Conservation (phyloP, 306 rosid genomes). For the peach (Prunus persica) region DNA sequence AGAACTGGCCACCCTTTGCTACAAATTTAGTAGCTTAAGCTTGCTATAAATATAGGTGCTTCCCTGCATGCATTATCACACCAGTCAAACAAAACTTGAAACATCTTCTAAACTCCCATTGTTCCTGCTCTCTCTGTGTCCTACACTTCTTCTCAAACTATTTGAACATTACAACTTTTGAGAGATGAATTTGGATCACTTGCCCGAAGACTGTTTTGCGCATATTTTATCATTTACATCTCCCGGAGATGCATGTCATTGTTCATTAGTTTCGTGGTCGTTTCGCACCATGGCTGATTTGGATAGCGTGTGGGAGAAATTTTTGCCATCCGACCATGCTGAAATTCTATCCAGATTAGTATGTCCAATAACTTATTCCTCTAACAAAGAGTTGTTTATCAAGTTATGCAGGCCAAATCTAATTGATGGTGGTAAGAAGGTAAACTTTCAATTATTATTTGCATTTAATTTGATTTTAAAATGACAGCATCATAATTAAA, state of each 20-base stretch:
- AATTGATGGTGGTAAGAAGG: slow-evolving; percentile 50
- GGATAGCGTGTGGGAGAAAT: slow-evolving; percentile 43
- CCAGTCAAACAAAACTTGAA: background rate
- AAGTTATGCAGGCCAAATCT: slow-evolving; percentile 46
- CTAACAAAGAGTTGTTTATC: slow-evolving; percentile 47
- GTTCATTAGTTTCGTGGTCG: slow-evolving; percentile 22
- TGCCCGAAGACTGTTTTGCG: slow-evolving; percentile 56
- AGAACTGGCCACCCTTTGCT: background rate
- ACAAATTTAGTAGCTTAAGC: background rate
- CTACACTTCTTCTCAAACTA: background rate
- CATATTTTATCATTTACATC: slow-evolving; percentile 49
- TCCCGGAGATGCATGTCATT: slow-evolving; percentile 45
- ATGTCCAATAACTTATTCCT: slow-evolving; percentile 29
- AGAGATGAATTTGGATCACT: slow-evolving; percentile 29
- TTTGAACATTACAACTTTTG: background rate
- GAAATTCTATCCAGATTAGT: slow-evolving; percentile 43
- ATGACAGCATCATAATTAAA: background rate
- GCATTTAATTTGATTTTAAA: background rate
- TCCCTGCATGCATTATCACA: background rate
- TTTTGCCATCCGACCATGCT: slow-evolving; percentile 41
- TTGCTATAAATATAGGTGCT: background rate
- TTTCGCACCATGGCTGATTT: slow-evolving; percentile 39
- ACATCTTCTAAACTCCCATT: no score
- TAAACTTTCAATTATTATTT: background rate
- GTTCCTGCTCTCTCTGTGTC: no score